Base-by-base conservation (phyloP, 75 land plant species). In the Azolla pinnata region DNA sequence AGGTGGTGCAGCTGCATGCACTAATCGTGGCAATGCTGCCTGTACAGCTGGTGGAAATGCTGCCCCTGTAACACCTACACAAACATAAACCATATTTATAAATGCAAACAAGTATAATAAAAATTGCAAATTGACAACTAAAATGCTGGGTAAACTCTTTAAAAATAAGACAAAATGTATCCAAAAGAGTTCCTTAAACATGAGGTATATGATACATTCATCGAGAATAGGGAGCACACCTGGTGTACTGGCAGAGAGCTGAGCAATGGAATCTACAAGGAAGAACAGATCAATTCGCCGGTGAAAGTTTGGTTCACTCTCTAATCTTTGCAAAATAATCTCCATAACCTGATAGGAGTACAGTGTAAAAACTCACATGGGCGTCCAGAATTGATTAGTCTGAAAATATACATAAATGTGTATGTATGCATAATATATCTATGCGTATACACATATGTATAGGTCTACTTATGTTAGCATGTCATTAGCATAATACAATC, bases 201-300 rank as follows among this genome's bases (percentile, higher is more conserved):
- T n/a, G n/a, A n/a, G n/a, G n/a, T n/a, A n/a, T n/a, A n/a, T n/a
- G n/a, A n/a, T n/a, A n/a, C n/a, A n/a, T n/a, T n/a, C n/a, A n/a
- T n/a, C n/a, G n/a, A n/a, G n/a, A n/a, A n/a, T n/a, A n/a, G 44
- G 4, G 12, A 5, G 35, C 29, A 19, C 65, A 85, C 96, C 97
- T 89, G 74, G 85, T 33, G 70, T 67, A n/a, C 69, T 73, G 28
- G 74, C 75, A 34, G 96, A 86, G 32, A 71, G 77, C 68, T 82
- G 96, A 48, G 83, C 80, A 20, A 92, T 86, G 8, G 97, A 92
- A 79, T 92, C 97, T 28, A 92, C 84, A 49, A 92, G 80, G 46
- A 92, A 92, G 65, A 90, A 85, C 31, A 85, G 56, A 54, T 92
- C 97, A 42, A 92, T 78, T 61, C 78, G 77, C 59, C 71, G 76